A percentile compares a stretch with the other conserved stretches of the same genome.
phyloP scores from a whole-genome alignment of 2,329 filamentous ascomycete species.

The Aaosphaeria arxii region DNA sequence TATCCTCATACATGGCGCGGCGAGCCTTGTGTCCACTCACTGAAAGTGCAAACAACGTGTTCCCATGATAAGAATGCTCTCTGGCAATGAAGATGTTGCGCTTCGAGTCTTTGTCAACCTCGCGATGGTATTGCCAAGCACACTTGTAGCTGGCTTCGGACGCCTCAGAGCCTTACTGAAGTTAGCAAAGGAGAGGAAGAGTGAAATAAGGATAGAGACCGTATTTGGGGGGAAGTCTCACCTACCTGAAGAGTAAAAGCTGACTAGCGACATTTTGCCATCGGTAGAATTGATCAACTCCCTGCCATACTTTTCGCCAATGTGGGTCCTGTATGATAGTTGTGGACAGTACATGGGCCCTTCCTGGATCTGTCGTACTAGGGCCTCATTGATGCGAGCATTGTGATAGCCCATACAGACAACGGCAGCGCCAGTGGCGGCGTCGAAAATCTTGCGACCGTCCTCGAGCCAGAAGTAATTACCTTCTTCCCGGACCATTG shows the following conservation, averaged over 20 bases:
- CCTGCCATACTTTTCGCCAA: constrained; percentile 52
- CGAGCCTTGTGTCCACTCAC: constrained; percentile 62
- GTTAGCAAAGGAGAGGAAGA: background rate
- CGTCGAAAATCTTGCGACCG: constrained; percentile 65
- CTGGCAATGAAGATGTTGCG: constrained; percentile 63
- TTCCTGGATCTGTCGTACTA: constrained; percentile 57
- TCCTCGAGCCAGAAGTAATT: constrained; percentile 48
- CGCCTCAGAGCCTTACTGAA: constrained; percentile 60
- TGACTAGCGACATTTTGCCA: constrained; percentile 53
- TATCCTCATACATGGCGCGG: constrained; percentile 59
- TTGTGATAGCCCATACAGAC: constrained; percentile 68
- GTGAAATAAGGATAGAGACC: too few relatives aligned
- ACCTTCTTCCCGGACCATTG: constrained; percentile 49
- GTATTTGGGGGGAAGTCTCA: too few relatives aligned
- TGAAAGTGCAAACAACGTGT: constrained; percentile 64
- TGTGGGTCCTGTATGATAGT: constrained; percentile 55
- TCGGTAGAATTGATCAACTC: constrained; percentile 51
- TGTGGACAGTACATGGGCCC: constrained; percentile 57
- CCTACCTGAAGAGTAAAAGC: constrained; percentile 51
- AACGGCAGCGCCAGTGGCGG: constrained; percentile 70
- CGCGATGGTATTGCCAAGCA: constrained; percentile 58
- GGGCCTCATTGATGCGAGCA: constrained; percentile 58
- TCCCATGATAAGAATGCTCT: constrained; percentile 67
- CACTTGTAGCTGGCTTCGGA: constrained; percentile 68
- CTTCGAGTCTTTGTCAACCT: constrained; percentile 50